Conservation (phyloP, 2,329 filamentous ascomycete species). For the Aureobasidium sp. region DNA sequence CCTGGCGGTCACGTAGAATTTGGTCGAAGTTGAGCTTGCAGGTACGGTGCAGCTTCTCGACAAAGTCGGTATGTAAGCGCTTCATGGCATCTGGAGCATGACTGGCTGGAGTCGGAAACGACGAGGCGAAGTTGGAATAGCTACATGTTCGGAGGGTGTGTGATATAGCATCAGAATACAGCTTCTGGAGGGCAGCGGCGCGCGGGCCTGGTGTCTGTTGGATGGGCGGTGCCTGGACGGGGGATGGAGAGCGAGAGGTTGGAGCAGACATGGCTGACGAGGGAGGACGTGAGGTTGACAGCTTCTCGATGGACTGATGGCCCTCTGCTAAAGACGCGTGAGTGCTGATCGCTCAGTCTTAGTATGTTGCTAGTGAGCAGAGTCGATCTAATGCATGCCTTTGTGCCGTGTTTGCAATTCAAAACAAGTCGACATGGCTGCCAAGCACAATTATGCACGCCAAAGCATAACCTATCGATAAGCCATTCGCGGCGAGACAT, state of each 20-base stretch:
- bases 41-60: slow-evolving; percentile 50
- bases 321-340: not conserved
- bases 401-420: not conserved
- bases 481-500: not conserved
- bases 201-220: slow-evolving; percentile 51
- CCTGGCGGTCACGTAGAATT: slow-evolving; percentile 50
- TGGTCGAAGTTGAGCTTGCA: slow-evolving; percentile 55
- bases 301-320: not conserved
- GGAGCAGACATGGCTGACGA: not conserved
- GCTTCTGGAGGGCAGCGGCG: slow-evolving; percentile 52
- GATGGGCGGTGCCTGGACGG: slow-evolving; percentile 46
- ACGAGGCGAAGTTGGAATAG: slow-evolving; percentile 54
- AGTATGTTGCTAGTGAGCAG: not conserved
- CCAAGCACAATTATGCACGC: not conserved
- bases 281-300: not conserved
- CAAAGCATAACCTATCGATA: not conserved
- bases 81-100: slow-evolving; percentile 51
- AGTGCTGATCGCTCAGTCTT: slow-evolving; percentile 1
- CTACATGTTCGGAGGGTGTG: slow-evolving; percentile 55
- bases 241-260: slow-evolving; percentile 40
- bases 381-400: not conserved
- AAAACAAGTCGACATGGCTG: not conserved
- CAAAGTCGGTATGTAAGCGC: slow-evolving; percentile 49
- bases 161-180: slow-evolving; percentile 53
- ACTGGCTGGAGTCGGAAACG: slow-evolving; percentile 55